Percentiles rank a stretch among this genome's conserved stretches.
Conservation (phyloP, 2,329 filamentous ascomycete genomes). For the Lanzia echinophila region DNA sequence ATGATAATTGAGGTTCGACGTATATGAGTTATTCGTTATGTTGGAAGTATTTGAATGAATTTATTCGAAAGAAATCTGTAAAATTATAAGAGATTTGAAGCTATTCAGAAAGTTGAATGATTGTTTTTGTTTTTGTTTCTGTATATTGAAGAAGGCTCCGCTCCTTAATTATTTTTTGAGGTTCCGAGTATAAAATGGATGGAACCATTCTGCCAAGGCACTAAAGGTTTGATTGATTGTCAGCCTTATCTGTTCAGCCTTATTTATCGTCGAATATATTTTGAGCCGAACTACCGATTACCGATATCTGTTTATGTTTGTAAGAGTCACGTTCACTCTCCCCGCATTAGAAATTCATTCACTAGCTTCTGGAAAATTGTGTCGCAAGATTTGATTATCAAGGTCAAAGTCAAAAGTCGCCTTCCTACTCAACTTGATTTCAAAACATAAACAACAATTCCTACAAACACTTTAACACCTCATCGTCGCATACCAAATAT, state of each 20-base stretch:
- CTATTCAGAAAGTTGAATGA: background rate
- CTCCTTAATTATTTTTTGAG: no score
- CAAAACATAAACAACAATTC: background rate
- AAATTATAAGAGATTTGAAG: background rate
- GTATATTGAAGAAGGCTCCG: background rate
- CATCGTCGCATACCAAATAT: no score
- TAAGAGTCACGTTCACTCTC: background rate
- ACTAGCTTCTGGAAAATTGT: background rate
- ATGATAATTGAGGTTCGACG: slow-evolving; percentile 38
- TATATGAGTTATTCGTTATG: background rate
- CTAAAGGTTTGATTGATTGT: no score
- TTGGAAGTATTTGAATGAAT: no score
- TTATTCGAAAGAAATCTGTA: no score
- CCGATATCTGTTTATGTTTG: no score
- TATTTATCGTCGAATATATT: background rate
- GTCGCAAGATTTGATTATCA: background rate
- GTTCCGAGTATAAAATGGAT: no score
- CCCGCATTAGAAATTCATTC: background rate
- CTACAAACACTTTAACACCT: background rate
- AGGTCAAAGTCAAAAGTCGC: background rate
- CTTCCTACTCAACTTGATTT: background rate
- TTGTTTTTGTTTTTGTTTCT: no score
- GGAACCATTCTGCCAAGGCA: background rate
- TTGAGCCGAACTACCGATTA: no score
- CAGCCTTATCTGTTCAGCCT: background rate